phyloP scores from a whole-genome alignment of 2,329 filamentous ascomycete species.

The Colletotrichum cuscutae region DNA sequence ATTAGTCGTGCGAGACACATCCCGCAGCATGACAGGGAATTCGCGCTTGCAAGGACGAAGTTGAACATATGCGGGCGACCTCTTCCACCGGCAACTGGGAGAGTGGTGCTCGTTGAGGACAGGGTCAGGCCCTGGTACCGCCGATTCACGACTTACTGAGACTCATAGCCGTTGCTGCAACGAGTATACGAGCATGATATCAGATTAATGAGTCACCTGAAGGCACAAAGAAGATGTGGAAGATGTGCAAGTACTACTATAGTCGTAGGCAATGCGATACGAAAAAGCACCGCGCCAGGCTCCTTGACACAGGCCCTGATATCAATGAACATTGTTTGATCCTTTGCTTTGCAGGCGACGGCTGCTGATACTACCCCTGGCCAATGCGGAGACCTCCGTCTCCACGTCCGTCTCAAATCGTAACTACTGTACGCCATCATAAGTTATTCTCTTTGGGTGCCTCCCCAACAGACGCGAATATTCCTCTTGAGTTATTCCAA shows the following conservation, averaged over 20 bases:
- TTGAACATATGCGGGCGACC: background rate
- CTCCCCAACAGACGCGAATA: background rate
- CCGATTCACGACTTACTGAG: background rate
- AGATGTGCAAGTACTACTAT: background rate
- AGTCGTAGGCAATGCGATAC: background rate
- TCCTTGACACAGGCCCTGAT: background rate
- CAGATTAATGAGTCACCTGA: background rate
- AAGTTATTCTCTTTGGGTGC: background rate
- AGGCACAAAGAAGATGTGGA: background rate
- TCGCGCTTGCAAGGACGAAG: background rate
- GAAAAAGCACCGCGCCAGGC: background rate
- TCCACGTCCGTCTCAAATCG: background rate
- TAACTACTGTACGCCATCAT: background rate
- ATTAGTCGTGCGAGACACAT: background rate
- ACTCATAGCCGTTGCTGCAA: background rate
- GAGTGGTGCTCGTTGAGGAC: background rate
- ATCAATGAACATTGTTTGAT: background rate
- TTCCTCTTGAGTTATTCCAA: background rate
- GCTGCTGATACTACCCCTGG: too few species aligned
- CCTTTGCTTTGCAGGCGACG: background rate
- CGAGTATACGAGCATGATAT: background rate
- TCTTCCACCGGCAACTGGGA: background rate
- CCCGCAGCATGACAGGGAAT: background rate
- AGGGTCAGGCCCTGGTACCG: background rate
- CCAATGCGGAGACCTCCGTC: background rate